phyloP scores from a whole-genome alignment of 257 asterid species.

The Sherardia arvensis region DNA sequence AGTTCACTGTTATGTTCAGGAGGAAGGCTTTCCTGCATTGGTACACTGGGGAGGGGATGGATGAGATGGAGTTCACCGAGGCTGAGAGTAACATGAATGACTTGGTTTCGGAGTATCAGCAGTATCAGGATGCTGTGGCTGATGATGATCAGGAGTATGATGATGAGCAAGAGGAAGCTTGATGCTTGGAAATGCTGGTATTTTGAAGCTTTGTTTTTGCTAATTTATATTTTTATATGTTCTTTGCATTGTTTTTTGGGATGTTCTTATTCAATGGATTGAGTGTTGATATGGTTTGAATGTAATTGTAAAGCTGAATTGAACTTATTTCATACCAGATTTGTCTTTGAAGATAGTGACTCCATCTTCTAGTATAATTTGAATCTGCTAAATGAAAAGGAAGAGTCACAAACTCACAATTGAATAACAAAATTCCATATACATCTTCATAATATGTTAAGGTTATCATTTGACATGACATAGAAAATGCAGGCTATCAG shows the following conservation, averaged over 20 bases:
- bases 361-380: background rate
- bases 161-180: slow-evolving; percentile 29
- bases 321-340: background rate
- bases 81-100: slow-evolving; percentile 73
- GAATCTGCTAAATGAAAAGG: too few relatives aligned
- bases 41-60: slow-evolving; percentile 71
- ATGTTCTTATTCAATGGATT: background rate
- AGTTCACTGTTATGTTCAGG: slow-evolving; percentile 65
- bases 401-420: too few relatives aligned
- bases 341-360: background rate
- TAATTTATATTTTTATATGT: background rate
- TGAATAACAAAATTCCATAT: too few relatives aligned
- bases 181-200: slow-evolving; percentile 4
- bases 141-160: slow-evolving; percentile 38
- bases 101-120: slow-evolving; percentile 70
- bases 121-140: slow-evolving; percentile 65
- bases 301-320: background rate
- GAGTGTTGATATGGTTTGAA: background rate
- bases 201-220: background rate
- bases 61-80: slow-evolving; percentile 69
- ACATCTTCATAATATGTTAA: too few relatives aligned
- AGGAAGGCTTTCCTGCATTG: slow-evolving; percentile 67
- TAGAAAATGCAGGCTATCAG: too few relatives aligned
- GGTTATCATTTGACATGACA: too few relatives aligned
- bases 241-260: background rate